A percentile compares a stretch with the other conserved stretches of the same genome.
These are phyloP conservation scores for Dactylorhiza incarnata DNA, from an alignment of 106 monocot genomes.

Conservation along the genomic window DNA sequence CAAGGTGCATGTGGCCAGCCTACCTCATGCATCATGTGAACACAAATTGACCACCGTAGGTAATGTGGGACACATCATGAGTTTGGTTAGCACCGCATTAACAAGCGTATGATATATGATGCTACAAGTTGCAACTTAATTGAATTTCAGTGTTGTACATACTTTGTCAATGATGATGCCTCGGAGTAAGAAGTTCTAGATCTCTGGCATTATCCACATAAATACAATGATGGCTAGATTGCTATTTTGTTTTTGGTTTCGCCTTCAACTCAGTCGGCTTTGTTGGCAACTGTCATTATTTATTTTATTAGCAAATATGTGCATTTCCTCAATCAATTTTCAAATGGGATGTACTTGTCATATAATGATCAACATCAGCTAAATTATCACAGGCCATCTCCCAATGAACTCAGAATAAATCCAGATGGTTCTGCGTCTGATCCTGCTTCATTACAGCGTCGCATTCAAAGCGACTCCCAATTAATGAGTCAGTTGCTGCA, in stretches of 20 bases:
- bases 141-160: not conserved
- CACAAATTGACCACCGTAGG: not conserved
- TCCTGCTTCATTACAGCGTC: slow-evolving; percentile 75
- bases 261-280: not conserved
- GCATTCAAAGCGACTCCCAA: slow-evolving; percentile 58
- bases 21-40: no score
- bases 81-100: not conserved
- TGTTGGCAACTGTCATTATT: not conserved
- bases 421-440: slow-evolving; percentile 85
- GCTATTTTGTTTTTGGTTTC: not conserved
- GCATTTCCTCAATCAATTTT: slow-evolving; percentile 1
- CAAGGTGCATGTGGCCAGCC: no score
- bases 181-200: not conserved
- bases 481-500: slow-evolving; percentile 74
- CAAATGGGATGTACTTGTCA: not conserved
- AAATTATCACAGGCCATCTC: slow-evolving; percentile 35
- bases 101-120: not conserved
- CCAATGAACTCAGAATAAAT: slow-evolving; percentile 57
- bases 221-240: not conserved
- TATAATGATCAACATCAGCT: not conserved
- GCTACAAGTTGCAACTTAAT: not conserved
- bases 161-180: not conserved
- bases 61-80: not conserved
- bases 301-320: not conserved
- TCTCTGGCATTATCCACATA: not conserved